Conservation (phyloP, 164 flowering plant genomes). For the Pachysandra terminalis region DNA sequence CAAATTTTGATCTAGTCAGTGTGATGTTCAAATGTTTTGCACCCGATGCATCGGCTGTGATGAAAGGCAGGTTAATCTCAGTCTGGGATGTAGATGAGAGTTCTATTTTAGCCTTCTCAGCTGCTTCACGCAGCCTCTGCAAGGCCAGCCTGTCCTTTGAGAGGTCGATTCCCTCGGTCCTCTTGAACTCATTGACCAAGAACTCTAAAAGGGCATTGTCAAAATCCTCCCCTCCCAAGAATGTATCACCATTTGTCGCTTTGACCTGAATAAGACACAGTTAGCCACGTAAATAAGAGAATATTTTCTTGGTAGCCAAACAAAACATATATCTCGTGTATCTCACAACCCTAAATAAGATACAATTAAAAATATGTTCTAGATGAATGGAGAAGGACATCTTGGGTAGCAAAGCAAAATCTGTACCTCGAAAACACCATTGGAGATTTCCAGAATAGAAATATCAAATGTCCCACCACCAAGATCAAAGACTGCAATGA, state of each 20-base stretch:
- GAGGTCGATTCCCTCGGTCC: constrained; percentile 55
- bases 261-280: constrained; percentile 42
- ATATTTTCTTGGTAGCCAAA: neutral
- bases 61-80: constrained; percentile 67
- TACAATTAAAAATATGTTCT: no score
- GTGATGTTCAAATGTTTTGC: constrained; percentile 70
- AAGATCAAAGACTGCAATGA: constrained; percentile 70
- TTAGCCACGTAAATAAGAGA: neutral
- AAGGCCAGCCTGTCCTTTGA: constrained; percentile 60
- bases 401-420: no score
- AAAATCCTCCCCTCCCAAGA: constrained; percentile 75
- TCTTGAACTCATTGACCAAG: constrained; percentile 59
- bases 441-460: constrained; percentile 64
- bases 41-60: constrained; percentile 71
- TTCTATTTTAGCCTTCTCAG: constrained; percentile 74
- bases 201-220: constrained; percentile 58
- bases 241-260: constrained; percentile 83
- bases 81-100: constrained; percentile 69
- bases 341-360: no score
- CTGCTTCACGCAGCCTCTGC: constrained; percentile 74
- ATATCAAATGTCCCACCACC: constrained; percentile 87
- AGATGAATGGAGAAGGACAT: no score
- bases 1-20: constrained; percentile 64
- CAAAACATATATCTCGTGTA: no score
- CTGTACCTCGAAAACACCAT: constrained; percentile 67